Evolutionary conservation across 1,139 yeast species (phyloP).

Genomic region (Yarrowia galli): DNA sequence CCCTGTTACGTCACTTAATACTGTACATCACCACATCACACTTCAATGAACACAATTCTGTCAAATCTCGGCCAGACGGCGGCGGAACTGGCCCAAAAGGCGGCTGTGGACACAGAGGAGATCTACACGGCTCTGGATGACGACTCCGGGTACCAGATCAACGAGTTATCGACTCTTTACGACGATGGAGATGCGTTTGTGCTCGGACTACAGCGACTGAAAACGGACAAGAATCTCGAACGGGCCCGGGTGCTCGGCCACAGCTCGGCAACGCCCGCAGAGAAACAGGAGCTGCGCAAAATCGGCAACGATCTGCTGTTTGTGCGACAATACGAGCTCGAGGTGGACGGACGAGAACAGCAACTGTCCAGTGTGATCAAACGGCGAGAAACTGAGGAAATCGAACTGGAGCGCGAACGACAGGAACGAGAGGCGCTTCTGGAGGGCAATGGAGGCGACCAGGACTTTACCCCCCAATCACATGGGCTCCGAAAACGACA

Average conservation of each 20-base stretch:
- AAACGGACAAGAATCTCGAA: slow-evolving; percentile 14
- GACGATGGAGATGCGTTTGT: slow-evolving; percentile 31
- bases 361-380: slow-evolving; percentile 7
- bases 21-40: not conserved
- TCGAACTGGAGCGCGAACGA: slow-evolving; percentile 18
- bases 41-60: slow-evolving; percentile 7
- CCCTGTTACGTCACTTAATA: not conserved
- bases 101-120: slow-evolving; percentile 10
- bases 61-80: slow-evolving; percentile 19
- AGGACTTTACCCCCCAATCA: not conserved
- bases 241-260: slow-evolving; percentile 8
- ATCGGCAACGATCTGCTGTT: slow-evolving; percentile 33
- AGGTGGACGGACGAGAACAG: slow-evolving; percentile 27
- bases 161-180: not conserved
- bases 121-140: slow-evolving; percentile 19
- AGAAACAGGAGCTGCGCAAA: slow-evolving; percentile 18
- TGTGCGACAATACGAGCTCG: slow-evolving; percentile 30
- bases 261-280: not conserved
- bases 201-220: slow-evolving; percentile 9
- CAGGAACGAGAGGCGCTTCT: slow-evolving; percentile 30
- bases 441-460: slow-evolving; percentile 19
- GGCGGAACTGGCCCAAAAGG: not conserved
- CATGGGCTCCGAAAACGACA: slow-evolving; percentile 7
- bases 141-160: slow-evolving; percentile 9
- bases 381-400: slow-evolving; percentile 3